phyloP scores from a whole-genome alignment of 306 rosid species.

The Albizia julibrissin region DNA sequence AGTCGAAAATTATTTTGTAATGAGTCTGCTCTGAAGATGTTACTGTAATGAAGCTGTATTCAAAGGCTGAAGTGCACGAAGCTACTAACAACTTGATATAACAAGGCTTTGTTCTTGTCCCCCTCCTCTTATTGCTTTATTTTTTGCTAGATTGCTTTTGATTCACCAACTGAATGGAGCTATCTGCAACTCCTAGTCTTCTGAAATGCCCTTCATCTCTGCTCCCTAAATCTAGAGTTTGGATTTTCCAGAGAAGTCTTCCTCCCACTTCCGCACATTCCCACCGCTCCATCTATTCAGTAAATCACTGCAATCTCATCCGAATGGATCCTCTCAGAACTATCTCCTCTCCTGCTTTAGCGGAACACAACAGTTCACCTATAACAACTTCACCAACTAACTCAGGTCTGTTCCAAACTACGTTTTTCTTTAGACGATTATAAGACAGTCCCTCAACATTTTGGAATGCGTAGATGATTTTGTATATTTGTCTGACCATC shows the following conservation, averaged over 20 bases:
- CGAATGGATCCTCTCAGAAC: conserved; percentile 34
- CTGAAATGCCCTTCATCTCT: conserved; percentile 39
- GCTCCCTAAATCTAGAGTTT: conserved; percentile 44
- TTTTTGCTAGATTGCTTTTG: neutral
- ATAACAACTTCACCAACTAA: conserved; percentile 35
- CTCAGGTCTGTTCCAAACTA: conserved; percentile 46
- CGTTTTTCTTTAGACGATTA: neutral
- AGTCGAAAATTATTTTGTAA: neutral
- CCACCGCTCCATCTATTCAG: conserved; percentile 13
- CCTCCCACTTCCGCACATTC: neutral
- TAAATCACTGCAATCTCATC: conserved; percentile 36
- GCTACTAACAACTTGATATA: neutral
- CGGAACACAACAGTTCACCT: conserved; percentile 47
- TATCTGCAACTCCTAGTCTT: conserved; percentile 48
- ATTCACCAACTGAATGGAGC: conserved; percentile 50
- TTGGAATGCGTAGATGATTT: conserved; percentile 5
- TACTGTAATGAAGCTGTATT: neutral
- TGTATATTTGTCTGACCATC: conserved; percentile 9
- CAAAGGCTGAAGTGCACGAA: neutral
- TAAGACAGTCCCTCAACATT: neutral
- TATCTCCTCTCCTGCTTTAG: conserved; percentile 46
- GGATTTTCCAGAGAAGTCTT: conserved; percentile 36
- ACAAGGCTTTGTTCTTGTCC: neutral
- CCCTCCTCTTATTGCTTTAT: neutral
- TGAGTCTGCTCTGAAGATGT: neutral